These are phyloP conservation scores for Rhizophlyctis rosea DNA, from an alignment of 192 early-diverging fungal species.

Conservation along the genomic window DNA sequence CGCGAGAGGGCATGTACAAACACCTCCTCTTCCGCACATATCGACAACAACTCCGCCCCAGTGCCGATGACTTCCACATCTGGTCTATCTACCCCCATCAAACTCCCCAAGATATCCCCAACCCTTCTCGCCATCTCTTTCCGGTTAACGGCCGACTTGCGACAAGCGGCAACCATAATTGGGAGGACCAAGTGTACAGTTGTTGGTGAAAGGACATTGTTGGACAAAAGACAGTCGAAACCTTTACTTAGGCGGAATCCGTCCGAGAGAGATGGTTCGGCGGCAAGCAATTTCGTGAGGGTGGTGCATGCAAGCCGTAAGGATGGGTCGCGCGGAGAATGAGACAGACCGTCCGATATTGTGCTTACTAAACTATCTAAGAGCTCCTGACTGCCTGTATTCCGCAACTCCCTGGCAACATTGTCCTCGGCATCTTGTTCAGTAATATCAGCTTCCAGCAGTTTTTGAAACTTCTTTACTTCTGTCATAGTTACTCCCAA, in stretches of 20 bases:
- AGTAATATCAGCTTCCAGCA: constrained; percentile 4
- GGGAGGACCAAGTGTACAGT: constrained; percentile 14
- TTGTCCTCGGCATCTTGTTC: constrained; percentile 6
- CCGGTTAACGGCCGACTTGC: constrained; percentile 15
- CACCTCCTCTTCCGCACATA: background rate
- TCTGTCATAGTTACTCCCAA: constrained; percentile 14
- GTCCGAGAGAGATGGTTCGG: constrained; percentile 1
- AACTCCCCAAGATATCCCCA: background rate
- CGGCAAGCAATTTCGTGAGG: background rate
- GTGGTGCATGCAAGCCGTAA: background rate
- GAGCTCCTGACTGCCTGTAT: constrained; percentile 2
- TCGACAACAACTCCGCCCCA: background rate
- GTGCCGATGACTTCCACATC: background rate
- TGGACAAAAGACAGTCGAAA: constrained; percentile 11
- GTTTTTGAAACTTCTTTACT: background rate
- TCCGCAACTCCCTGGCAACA: background rate
- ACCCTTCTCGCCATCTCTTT: constrained; percentile 7
- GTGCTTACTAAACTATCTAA: constrained; percentile 4
- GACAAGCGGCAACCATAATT: background rate
- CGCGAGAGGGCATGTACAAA: constrained; percentile 1
- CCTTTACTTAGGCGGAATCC: constrained; percentile 17
- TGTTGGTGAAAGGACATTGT: background rate
- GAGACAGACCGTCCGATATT: background rate
- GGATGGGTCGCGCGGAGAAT: background rate
- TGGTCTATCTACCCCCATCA: constrained; percentile 6